Conservation (phyloP, 176 grass and related monocot genomes). For the Eremochloa ophiuroides region DNA sequence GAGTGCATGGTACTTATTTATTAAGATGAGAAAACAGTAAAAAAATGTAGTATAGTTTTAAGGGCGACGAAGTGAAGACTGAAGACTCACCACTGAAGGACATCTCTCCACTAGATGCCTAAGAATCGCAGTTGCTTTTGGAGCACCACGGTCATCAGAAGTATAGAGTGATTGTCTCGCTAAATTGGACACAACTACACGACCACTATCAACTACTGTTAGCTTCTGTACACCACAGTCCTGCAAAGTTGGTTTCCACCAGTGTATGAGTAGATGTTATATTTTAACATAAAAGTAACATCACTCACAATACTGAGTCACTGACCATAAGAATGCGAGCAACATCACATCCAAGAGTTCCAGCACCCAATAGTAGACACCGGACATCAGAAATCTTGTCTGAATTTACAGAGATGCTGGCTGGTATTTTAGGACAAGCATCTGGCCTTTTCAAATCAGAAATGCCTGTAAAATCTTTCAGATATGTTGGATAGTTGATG, state of each 20-base stretch:
- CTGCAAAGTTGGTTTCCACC: constrained; percentile 41
- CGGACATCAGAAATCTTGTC: constrained; percentile 51
- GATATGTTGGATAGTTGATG: constrained; percentile 62
- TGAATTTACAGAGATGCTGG: constrained; percentile 48
- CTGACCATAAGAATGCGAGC: constrained; percentile 95
- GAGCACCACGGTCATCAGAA: constrained; percentile 50
- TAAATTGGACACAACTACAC: constrained; percentile 84
- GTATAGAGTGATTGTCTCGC: constrained; percentile 92
- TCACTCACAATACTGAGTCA: constrained; percentile 29
- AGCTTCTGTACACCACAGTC: constrained; percentile 79
- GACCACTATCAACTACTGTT: constrained; percentile 80
- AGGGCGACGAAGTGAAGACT: constrained; percentile 9
- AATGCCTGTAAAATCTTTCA: constrained; percentile 66
- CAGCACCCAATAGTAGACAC: constrained; percentile 86
- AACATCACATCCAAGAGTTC: constrained; percentile 98
- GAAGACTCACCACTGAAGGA: constrained; percentile 61
- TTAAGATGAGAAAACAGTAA: constrained; percentile 1
- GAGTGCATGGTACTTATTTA: constrained; percentile 17
- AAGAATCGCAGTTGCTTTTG: constrained; percentile 67
- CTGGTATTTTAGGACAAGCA: constrained; percentile 28
- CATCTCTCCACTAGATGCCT: constrained; percentile 60
- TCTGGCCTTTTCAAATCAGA: constrained; percentile 48
- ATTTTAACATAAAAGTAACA: constrained; percentile 24
- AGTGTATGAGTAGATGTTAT: constrained; percentile 16
- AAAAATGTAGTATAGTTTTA: background rate